Evolutionary conservation across 805 yeast species (phyloP).

Genomic region (Yarrowia sp.): DNA sequence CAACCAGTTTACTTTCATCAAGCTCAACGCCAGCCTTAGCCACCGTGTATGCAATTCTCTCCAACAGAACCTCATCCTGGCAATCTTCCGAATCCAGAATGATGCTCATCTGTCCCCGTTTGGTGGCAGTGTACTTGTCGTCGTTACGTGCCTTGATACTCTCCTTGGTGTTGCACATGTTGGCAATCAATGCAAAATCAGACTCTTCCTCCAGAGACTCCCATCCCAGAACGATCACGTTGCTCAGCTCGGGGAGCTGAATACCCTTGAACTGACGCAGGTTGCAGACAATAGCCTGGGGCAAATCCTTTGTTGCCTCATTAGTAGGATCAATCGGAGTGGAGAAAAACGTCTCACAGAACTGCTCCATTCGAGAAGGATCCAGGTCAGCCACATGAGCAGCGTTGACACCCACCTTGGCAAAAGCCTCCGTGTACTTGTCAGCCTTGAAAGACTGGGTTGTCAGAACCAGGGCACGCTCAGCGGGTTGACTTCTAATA

Average conservation of each 20-base stretch:
- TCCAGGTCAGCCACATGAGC: conserved; percentile 31
- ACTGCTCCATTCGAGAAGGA: conserved; percentile 18
- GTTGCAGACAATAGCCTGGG: conserved; percentile 32
- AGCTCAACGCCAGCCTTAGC: conserved; percentile 14
- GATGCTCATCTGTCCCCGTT: conserved; percentile 21
- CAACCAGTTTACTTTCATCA: background rate
- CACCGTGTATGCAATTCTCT: conserved; percentile 31
- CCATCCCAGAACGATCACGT: conserved; percentile 33
- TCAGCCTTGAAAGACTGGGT: conserved; percentile 30
- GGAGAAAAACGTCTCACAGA: conserved; percentile 12
- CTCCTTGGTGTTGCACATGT: conserved; percentile 29
- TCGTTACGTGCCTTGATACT: conserved; percentile 25
- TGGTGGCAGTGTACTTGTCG: conserved; percentile 1
- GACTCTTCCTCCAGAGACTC: conserved; percentile 34
- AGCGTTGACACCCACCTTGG: conserved; percentile 21
- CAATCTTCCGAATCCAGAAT: conserved; percentile 2
- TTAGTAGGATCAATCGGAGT: conserved; percentile 12
- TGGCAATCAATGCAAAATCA: conserved; percentile 25
- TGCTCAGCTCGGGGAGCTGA: conserved; percentile 7
- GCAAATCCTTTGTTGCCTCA: conserved; percentile 24
- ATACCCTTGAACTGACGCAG: conserved; percentile 25
- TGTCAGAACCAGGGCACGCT: conserved; percentile 19
- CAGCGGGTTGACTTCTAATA: conserved; percentile 2
- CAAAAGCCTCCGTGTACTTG: conserved; percentile 33
- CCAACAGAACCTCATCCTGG: conserved; percentile 30